Evolutionary conservation across 2,329 filamentous ascomycete genomes (phyloP), one percentile per base, ranked within the genome.

Genomic region (Xylariomycetidae sp.): DNA sequence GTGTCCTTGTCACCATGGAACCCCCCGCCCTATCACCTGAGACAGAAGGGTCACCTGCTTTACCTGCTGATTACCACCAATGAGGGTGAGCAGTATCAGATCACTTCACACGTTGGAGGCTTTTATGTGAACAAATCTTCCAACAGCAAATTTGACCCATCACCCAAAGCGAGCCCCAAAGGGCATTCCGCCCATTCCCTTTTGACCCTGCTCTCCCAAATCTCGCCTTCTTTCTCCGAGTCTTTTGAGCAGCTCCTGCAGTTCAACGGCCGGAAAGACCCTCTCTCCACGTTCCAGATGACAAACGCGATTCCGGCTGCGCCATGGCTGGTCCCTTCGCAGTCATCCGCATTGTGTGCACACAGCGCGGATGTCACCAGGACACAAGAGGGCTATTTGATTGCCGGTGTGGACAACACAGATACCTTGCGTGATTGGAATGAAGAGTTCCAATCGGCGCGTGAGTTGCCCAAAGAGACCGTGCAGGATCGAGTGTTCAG

Each of bases 391-490:
- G 86, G 85, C 30, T 96, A 87, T 57, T 69, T 98, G 40, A 80
- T 97, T 40, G 78, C 86, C 14, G 94, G 94, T 18, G 82, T 89
- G 16, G 92, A 98, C 54, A 95, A 90, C 57, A 87, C 88, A 0
- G 92, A 98, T 56, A 95, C 88, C 4, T 70, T 98, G 43, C 80
- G 92, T 38, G 92, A 98, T 61, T 98, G 94, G 90, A 98, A 98
- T 51, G 92, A 98, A 61, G 92, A 98, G 57, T 94, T 98, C 57
- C 92, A 98, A 62, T 95, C 90, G 3, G 95, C 92, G 9, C 82
- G 88, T 51, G 92, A 98, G 61, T 74, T 98, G 44, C 89, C 90
- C 20, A 90, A 88, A 56, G 90, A 96, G 45, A 88, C 82, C 6
- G 85, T 98, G 9, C 90, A 96, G 61, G 92, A 98, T 56, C 81